Base-by-base conservation (phyloP, 257 asterid species). In the Lycium barbarum region DNA sequence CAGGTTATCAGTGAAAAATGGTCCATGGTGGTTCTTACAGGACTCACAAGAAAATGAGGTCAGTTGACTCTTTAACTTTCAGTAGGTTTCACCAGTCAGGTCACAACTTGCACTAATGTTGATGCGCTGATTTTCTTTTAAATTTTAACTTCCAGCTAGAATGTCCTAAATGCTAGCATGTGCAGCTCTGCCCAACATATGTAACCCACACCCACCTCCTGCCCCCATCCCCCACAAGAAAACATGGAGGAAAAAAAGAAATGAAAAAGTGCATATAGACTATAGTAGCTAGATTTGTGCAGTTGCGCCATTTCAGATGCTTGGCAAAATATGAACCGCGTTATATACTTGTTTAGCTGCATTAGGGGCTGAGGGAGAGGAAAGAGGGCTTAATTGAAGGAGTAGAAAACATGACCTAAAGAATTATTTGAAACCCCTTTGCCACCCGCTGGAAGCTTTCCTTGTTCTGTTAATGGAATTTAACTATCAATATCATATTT, bases 1-100 rank as follows among this genome's bases (percentile, higher is more conserved):
- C 91, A 90, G 92, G 84, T 85, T 90, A 79, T 88, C 86, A 61
- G 68, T 86, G 11, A 86, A 84, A 67, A 81, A 88, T 85, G 92
- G 92, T 20, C 92, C 92, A 8, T 90, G 92, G 92, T 88, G 91
- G 91, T 90, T 90, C 89, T 81, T 90, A 84, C 90, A 88, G 57
- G 90, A 88, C 36, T 53, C 22, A 1, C 43, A 81, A 70, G 67
- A 87, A 62, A 71, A 87, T 3, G 79, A 89, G 91, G 88, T 86
- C 62, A 51, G 85, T 26, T 86, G 6, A 66, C 49, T 70, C 33
- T 13, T 36, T 49, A 62, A 47, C 47, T 47, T 58, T 38, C 57
- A 17, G 12, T 20, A 43, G 20, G 76, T 40, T 81, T 81, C 71
- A 20, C 45, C 62, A 26, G 47, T 78, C 65, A 78, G 26, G 65